Conservation (phyloP, 208 protist species). For the Trichomonas tenax region DNA sequence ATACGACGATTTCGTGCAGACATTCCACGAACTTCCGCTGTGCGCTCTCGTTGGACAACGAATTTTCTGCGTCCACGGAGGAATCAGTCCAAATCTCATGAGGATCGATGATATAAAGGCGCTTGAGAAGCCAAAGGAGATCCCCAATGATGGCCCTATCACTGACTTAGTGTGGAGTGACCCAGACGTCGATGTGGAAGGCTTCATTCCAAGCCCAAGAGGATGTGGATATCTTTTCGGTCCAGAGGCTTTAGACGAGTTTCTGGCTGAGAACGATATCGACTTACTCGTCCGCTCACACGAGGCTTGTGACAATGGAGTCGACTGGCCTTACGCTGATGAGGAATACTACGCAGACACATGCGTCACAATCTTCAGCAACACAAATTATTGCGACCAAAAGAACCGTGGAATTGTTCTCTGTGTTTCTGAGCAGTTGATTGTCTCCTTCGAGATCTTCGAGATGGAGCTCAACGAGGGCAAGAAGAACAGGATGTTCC, state of each 20-base stretch:
- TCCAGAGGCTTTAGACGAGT: slow-evolving; percentile 60
- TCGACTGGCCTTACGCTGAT: slow-evolving; percentile 58
- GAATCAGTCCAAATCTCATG: slow-evolving; percentile 51
- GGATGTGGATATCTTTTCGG: slow-evolving; percentile 62
- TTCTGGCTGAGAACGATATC: slow-evolving; percentile 74
- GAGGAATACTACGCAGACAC: slow-evolving; percentile 49
- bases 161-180: slow-evolving; percentile 40
- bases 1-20: slow-evolving; percentile 31
- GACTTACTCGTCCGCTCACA: slow-evolving; percentile 80
- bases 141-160: slow-evolving; percentile 38
- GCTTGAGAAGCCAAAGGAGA: slow-evolving; percentile 71
- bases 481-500: background rate
- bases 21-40: slow-evolving; percentile 71
- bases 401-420: background rate
- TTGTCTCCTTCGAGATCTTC: background rate
- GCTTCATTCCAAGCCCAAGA: slow-evolving; percentile 27
- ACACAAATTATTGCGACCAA: background rate
- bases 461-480: background rate
- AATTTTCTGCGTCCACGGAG: slow-evolving; percentile 76
- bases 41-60: slow-evolving; percentile 58
- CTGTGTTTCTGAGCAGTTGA: background rate
- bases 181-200: background rate
- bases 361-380: background rate
- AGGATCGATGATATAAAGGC: slow-evolving; percentile 56
- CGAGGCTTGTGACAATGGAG: slow-evolving; percentile 58